Evolutionary conservation across 441 rosid genomes (phyloP).

Genomic region (Euphorbia corollata): DNA sequence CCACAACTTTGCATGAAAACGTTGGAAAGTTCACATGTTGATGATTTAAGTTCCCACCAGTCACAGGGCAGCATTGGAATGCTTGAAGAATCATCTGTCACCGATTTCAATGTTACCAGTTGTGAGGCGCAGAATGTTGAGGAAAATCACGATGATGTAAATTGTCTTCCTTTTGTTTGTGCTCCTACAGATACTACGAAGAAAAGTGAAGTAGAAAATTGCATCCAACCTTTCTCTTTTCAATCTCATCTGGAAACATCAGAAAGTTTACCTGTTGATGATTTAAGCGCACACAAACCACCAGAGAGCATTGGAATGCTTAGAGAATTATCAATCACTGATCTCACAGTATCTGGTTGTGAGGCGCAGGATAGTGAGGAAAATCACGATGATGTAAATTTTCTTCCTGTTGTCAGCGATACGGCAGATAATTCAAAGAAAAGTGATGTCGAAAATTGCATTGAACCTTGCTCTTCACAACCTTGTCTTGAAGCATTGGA

Average conservation of each 20-base stretch:
- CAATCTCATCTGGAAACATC: constrained; percentile 17
- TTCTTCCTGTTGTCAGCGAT: constrained; percentile 25
- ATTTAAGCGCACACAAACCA: not conserved
- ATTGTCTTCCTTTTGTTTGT: constrained; percentile 26
- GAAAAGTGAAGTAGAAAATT: constrained; percentile 17
- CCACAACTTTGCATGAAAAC: too few relatives aligned
- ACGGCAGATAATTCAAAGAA: constrained; percentile 18
- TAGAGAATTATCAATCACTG: not conserved
- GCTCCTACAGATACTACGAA: constrained; percentile 17
- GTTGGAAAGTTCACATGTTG: not conserved
- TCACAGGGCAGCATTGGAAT: constrained; percentile 2
- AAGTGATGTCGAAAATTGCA: constrained; percentile 14
- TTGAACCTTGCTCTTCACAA: constrained; percentile 18
- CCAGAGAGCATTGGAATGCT: constrained; percentile 3
- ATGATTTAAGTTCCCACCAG: constrained; percentile 14
- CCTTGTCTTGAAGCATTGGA: constrained; percentile 21
- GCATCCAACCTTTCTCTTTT: constrained; percentile 18
- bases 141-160: constrained; percentile 19
- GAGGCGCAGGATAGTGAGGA: constrained; percentile 14
- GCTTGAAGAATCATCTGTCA: constrained; percentile 4
- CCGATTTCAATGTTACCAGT: constrained; percentile 3
- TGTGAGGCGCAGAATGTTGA: constrained; percentile 13
- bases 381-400: constrained; percentile 20
- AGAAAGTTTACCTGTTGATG: constrained; percentile 23
- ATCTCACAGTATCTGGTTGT: constrained; percentile 6